These are phyloP conservation scores for Rhizoctonia solani DNA, from an alignment of 1,284 basidiomycete genomes.

Conservation along the genomic window DNA sequence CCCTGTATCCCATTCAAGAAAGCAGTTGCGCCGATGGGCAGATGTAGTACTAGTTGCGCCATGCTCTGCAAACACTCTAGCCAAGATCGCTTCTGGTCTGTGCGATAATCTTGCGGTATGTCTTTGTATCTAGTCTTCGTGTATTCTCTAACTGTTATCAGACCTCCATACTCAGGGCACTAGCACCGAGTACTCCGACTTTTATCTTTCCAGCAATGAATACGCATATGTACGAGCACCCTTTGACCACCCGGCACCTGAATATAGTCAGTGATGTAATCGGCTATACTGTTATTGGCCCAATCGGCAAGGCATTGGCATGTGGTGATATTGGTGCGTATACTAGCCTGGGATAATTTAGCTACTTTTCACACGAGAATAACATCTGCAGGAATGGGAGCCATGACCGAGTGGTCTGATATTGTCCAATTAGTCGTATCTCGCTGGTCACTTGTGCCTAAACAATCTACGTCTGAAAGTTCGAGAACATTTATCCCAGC, in stretches of 20 bases:
- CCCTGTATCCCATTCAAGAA: neutral
- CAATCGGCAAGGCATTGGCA: constrained; percentile 83
- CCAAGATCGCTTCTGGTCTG: constrained; percentile 85
- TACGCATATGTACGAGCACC: constrained; percentile 95
- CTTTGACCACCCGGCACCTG: constrained; percentile 85
- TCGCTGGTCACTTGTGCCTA: constrained; percentile 27
- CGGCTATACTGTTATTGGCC: constrained; percentile 80
- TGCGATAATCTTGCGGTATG: constrained; percentile 90
- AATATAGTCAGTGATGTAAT: constrained; percentile 71
- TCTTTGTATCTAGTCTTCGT: constrained; percentile 30
- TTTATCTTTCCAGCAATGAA: constrained; percentile 98
- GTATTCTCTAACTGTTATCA: constrained; percentile 44
- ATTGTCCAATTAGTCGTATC: constrained; percentile 72
- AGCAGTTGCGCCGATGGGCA: constrained; percentile 85
- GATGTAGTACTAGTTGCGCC: constrained; percentile 94
- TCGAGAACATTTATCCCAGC: neutral
- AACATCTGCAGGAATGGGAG: constrained; percentile 67
- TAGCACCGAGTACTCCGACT: constrained; percentile 79
- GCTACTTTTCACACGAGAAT: neutral
- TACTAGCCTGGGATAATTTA: too few relatives aligned
- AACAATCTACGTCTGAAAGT: neutral
- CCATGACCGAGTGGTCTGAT: constrained; percentile 91
- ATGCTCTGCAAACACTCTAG: constrained; percentile 92
- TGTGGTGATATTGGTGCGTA: constrained; percentile 87
- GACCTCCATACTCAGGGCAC: constrained; percentile 89